Base-by-base conservation (phyloP, 2,329 filamentous ascomycete genomes). In the Calycina herbarum region DNA sequence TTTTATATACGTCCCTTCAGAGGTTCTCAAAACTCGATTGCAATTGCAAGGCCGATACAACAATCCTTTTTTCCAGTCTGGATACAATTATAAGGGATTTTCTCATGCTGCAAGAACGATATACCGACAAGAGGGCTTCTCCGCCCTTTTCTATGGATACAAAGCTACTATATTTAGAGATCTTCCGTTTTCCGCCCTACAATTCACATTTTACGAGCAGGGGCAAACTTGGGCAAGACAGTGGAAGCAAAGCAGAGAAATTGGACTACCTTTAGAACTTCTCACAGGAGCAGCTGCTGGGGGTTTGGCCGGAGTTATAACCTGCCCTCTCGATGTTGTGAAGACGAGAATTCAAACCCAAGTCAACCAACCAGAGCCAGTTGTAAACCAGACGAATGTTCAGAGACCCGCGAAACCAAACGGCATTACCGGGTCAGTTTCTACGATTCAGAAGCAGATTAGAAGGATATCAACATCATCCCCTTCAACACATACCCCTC, bases 131-230 rank as follows among this genome's bases (percentile, higher is more conserved):
- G 95, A 99, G 80, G 96, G 95, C 0, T 83, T 93, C 63, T 83
- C 86, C 0, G 95, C 96, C 20, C 85, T 99, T 29, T 99, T 97
- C 77, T 90, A 96, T 73, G 95, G 95, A n/a, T 99, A 96, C 81
- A 95, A 95, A 77, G 95, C 95, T 11, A 99, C 95, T 0, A 86
- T 99, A 2, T 95, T 92, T 79, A 90, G 95, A 66, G 95, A 99
- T 74, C 84, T 99, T 27, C 95, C 95, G 1, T 99, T 97, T 76
- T 98, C 94, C 0, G 95, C 95, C 0, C 81, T 99, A 11, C 95
- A 99, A 76, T 98, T 99, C 78, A 94, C 96, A 74, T 97, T 99
- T 77, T 99, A 97, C 82, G 95, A 99, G 78, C 92, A 98, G 78
- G 94, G 94, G 76, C 92, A 94, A 73, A 87, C 84, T 57, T 86